Conservation (phyloP, 169 alveolate species). For the Cryptosporidium sp. region DNA sequence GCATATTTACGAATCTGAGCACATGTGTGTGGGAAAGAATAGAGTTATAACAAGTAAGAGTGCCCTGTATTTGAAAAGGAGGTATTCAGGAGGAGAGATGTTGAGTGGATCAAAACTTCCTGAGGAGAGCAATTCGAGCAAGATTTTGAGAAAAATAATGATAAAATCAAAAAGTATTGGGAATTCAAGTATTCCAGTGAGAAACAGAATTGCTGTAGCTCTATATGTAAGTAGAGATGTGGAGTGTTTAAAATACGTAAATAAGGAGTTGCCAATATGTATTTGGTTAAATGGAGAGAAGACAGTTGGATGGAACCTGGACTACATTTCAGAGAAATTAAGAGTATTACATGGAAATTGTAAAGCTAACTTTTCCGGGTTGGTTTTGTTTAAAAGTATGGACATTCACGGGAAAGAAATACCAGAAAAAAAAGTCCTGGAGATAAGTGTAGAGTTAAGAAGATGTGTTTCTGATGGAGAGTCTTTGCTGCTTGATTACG, state of each 20-base stretch:
- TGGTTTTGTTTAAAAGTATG: not conserved
- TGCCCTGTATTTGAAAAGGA: not conserved
- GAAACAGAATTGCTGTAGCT: conserved; percentile 36
- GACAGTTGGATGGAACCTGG: conserved; percentile 69
- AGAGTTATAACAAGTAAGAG: not conserved
- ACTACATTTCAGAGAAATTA: conserved; percentile 34
- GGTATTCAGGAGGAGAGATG: conserved; percentile 8
- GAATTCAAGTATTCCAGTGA: conserved; percentile 15
- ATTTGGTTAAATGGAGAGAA: conserved; percentile 61
- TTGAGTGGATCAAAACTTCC: conserved; percentile 43
- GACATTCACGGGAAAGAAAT: conserved; percentile 3
- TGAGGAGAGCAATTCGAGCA: not conserved
- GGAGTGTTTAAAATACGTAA: conserved; percentile 1
- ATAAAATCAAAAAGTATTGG: conserved; percentile 61
- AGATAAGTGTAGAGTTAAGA: not conserved
- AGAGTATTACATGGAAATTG: not conserved
- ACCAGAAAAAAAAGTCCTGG: not conserved
- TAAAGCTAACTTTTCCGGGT: not conserved
- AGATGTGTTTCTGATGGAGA: conserved; percentile 26
- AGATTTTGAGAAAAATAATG: conserved; percentile 37
- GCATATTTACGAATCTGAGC: conserved; percentile 35
- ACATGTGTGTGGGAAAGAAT: not conserved
- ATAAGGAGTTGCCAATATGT: conserved; percentile 41
- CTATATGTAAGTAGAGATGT: conserved; percentile 5
- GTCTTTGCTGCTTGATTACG: not conserved